Conservation (phyloP, 495 filamentous ascomycete genomes). For the Cryomyces antarcticus region DNA sequence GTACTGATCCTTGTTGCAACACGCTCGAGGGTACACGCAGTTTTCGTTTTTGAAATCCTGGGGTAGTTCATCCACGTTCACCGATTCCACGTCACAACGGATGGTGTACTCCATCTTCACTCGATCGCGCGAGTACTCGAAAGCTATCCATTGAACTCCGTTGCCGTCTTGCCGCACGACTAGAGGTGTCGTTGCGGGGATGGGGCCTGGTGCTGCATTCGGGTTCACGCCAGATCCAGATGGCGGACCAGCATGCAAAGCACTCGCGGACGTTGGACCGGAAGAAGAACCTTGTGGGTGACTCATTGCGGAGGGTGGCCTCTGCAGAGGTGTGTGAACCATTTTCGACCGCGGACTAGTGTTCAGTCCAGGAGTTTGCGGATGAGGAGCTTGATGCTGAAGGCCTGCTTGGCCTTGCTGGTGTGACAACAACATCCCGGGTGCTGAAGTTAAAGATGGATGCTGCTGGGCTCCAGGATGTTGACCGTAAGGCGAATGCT, state of each 20-base stretch:
- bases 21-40: conserved; percentile 91
- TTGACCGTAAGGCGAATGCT: conserved; percentile 57
- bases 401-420: conserved; percentile 36
- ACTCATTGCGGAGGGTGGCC: conserved; percentile 33
- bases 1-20: conserved; percentile 89
- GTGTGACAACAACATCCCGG: conserved; percentile 46
- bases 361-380: conserved; percentile 26
- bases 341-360: conserved; percentile 43
- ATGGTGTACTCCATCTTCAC: conserved; percentile 99
- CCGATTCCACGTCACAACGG: conserved; percentile 91
- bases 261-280: conserved; percentile 34
- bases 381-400: conserved; percentile 39
- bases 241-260: conserved; percentile 22
- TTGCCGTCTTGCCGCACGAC: conserved; percentile 92
- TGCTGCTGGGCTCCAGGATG: conserved; percentile 47
- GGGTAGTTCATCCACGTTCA: conserved; percentile 67
- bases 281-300: conserved; percentile 21
- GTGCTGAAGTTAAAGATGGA: conserved; percentile 38
- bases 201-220: conserved; percentile 89
- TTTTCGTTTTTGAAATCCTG: conserved; percentile 92
- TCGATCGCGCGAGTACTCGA: conserved; percentile 90
- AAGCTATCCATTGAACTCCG: conserved; percentile 96
- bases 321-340: conserved; percentile 33
- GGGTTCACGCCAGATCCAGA: conserved; percentile 38
- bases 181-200: conserved; percentile 89